Evolutionary conservation across 2,329 filamentous ascomycete genomes (phyloP).

Genomic region (Aspergillus calidoustus): DNA sequence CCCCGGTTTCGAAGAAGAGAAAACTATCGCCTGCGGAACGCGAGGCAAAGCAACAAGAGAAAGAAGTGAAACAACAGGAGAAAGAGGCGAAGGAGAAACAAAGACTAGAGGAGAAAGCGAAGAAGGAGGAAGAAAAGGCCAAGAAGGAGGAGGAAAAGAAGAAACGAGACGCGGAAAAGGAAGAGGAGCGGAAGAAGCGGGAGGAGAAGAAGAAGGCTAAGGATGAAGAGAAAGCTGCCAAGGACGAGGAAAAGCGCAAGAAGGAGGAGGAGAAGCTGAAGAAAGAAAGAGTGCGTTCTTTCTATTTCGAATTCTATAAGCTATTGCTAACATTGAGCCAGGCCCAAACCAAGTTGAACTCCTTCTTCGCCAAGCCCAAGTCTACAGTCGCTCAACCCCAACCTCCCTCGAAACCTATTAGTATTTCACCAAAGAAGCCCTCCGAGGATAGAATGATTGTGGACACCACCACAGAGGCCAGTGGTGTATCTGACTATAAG

Average conservation of each 20-base stretch:
- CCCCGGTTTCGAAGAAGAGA: constrained; percentile 34
- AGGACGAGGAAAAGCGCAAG: constrained; percentile 52
- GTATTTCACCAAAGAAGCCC: constrained; percentile 37
- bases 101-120: constrained; percentile 26
- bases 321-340: constrained; percentile 25
- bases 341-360: constrained; percentile 57
- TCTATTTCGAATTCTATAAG: constrained; percentile 10
- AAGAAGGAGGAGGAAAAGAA: constrained; percentile 54
- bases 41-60: constrained; percentile 32
- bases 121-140: constrained; percentile 30
- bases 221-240: constrained; percentile 44
- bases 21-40: constrained; percentile 38
- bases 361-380: constrained; percentile 54
- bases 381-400: constrained; percentile 32
- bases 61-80: constrained; percentile 31
- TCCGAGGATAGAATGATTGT: constrained; percentile 17
- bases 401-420: constrained; percentile 20
- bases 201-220: constrained; percentile 50
- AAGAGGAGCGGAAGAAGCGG: constrained; percentile 49
- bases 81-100: constrained; percentile 34
- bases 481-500: constrained; percentile 61
- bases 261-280: constrained; percentile 51
- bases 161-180: constrained; percentile 50
- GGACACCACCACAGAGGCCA: constrained; percentile 25
- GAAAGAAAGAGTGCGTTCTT: constrained; percentile 47